Conservation (phyloP, 2,329 filamentous ascomycete species). For the Penicillium brevicompactum region DNA sequence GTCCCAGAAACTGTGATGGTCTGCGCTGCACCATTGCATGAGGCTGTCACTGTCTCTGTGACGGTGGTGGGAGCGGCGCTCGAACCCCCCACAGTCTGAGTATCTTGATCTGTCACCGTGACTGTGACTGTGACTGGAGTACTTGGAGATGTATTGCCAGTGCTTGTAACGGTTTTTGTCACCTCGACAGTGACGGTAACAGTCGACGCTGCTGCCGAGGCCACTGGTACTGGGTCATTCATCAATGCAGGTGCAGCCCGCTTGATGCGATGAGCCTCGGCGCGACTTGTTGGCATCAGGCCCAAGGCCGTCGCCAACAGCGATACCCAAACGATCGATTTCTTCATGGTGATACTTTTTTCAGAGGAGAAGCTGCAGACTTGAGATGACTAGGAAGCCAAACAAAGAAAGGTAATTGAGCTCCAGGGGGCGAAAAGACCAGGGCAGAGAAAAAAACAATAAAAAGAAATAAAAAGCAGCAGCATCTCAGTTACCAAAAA, state of each 20-base stretch:
- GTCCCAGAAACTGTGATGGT: background rate
- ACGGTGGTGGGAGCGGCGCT: background rate
- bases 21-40: background rate
- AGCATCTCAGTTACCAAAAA: background rate
- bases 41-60: constrained; percentile 1
- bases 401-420: background rate
- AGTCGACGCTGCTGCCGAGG: background rate
- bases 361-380: background rate
- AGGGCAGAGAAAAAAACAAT: background rate
- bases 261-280: background rate
- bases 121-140: background rate
- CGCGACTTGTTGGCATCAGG: background rate
- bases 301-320: constrained; percentile 9
- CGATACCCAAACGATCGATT: constrained; percentile 9
- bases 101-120: constrained; percentile 1
- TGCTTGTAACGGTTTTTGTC: background rate
- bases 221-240: background rate
- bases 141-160: background rate
- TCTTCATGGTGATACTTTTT: constrained; percentile 13
- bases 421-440: background rate
- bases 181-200: constrained; percentile 7
- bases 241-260: background rate
- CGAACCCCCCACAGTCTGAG: background rate
- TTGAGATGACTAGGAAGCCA: background rate
- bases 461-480: background rate